Conservation (phyloP, 371 early-diverging fungal genomes). For the Cokeromyces recurvatus region DNA sequence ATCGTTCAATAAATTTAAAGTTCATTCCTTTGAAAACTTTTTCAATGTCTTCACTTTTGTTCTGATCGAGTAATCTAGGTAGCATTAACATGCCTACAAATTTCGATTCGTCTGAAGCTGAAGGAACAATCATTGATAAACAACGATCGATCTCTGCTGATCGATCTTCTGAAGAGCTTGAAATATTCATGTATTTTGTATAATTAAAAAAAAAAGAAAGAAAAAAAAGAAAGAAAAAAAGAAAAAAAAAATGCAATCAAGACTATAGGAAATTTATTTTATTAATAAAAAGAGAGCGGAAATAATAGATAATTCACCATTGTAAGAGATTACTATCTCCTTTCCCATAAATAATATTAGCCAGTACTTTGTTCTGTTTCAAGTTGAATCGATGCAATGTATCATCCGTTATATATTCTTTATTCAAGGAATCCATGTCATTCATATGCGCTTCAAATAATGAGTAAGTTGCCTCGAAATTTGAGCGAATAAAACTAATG, state of each 20-base stretch:
- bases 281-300: too few relatives aligned
- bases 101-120: slow-evolving; percentile 45
- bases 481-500: slow-evolving; percentile 5
- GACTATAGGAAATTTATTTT: too few relatives aligned
- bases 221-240: too few relatives aligned
- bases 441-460: slow-evolving; percentile 3
- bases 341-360: background rate
- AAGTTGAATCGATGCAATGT: background rate
- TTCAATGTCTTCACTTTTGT: slow-evolving; percentile 25
- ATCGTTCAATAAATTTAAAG: slow-evolving; percentile 45
- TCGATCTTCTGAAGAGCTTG: slow-evolving; percentile 28
- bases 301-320: background rate
- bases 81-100: slow-evolving; percentile 53
- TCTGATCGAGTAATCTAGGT: slow-evolving; percentile 42
- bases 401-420: slow-evolving; percentile 2
- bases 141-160: slow-evolving; percentile 47
- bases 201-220: background rate
- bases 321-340: background rate
- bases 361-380: background rate
- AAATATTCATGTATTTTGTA: slow-evolving; percentile 5
- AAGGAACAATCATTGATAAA: slow-evolving; percentile 35
- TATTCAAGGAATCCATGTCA: slow-evolving; percentile 2
- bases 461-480: slow-evolving; percentile 12
- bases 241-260: too few relatives aligned
- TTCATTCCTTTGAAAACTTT: slow-evolving; percentile 48